phyloP scores from a whole-genome alignment of 1,284 basidiomycete species.

The Serendipita sp. region DNA sequence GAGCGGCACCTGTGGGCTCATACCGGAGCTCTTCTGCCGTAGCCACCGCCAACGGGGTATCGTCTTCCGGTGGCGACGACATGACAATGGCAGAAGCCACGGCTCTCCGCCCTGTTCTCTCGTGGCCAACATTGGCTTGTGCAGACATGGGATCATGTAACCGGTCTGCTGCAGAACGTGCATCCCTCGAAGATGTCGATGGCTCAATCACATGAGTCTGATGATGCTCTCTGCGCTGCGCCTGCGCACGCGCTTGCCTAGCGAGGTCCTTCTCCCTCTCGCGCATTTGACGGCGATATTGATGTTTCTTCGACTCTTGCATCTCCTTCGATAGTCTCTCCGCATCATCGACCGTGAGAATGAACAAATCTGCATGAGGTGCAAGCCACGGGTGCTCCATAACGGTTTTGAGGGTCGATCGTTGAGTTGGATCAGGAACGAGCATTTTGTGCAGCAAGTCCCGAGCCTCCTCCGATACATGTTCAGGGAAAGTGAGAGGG shows the following conservation, averaged over 20 bases:
- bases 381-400: slow-evolving; percentile 79
- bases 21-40: slow-evolving; percentile 17
- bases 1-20: slow-evolving; percentile 6
- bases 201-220: neutral
- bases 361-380: slow-evolving; percentile 51
- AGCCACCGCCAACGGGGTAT: slow-evolving; percentile 33
- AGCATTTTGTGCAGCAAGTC: slow-evolving; percentile 73
- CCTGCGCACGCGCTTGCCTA: slow-evolving; percentile 28
- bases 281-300: slow-evolving; percentile 47
- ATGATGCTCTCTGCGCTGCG: slow-evolving; percentile 22
- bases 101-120: slow-evolving; percentile 12
- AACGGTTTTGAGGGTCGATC: slow-evolving; percentile 60
- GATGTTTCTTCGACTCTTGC: slow-evolving; percentile 67
- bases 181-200: slow-evolving; percentile 25
- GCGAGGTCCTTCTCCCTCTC: slow-evolving; percentile 42
- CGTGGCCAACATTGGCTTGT: slow-evolving; percentile 17
- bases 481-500: slow-evolving; percentile 86
- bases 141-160: slow-evolving; percentile 18
- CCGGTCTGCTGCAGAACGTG: slow-evolving; percentile 33
- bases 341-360: slow-evolving; percentile 59
- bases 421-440: slow-evolving; percentile 63
- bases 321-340: slow-evolving; percentile 72
- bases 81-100: slow-evolving; percentile 32
- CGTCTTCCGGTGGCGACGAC: slow-evolving; percentile 33
- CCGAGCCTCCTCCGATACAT: slow-evolving; percentile 68